phyloP scores from a whole-genome alignment of 2,329 filamentous ascomycete species.

The Aspergillus felis region DNA sequence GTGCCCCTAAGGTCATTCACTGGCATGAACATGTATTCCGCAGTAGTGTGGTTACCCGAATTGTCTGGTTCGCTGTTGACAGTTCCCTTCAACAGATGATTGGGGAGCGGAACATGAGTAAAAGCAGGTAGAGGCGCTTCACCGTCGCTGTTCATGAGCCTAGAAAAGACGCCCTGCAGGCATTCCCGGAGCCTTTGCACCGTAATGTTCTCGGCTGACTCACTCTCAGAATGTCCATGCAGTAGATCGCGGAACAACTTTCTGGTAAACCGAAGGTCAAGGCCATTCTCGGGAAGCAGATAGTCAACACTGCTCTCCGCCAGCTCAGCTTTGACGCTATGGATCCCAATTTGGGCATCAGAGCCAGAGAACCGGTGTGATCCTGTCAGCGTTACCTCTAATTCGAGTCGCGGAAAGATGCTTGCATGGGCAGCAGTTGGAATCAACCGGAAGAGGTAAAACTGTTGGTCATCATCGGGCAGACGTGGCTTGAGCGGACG shows the following conservation, averaged over 20 bases:
- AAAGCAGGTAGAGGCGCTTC: conserved; percentile 27
- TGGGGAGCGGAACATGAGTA: conserved; percentile 28
- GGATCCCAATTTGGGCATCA: conserved; percentile 18
- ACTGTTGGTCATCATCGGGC: conserved; percentile 8
- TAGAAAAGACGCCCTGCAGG: conserved; percentile 19
- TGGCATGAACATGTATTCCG: conserved; percentile 34
- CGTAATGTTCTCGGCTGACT: conserved; percentile 6
- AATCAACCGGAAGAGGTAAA: conserved; percentile 30
- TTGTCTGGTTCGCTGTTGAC: neutral
- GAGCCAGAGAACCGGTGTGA: neutral
- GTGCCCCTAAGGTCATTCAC: conserved; percentile 27
- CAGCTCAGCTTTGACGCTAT: conserved; percentile 27
- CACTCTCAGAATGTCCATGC: conserved; percentile 1
- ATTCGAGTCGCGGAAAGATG: conserved; percentile 31
- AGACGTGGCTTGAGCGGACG: conserved; percentile 19
- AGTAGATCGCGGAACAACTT: conserved; percentile 29
- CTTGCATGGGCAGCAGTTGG: conserved; percentile 24
- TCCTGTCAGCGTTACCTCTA: conserved; percentile 23
- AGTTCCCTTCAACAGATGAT: conserved; percentile 11
- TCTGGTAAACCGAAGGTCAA: conserved; percentile 39
- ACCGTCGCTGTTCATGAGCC: conserved; percentile 3
- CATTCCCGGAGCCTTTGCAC: conserved; percentile 20
- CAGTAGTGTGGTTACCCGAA: conserved; percentile 15
- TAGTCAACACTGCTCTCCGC: conserved; percentile 33
- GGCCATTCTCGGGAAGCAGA: conserved; percentile 35